Conservation (phyloP, 768 basidiomycete species). For the Leucocoprinus sp. region DNA sequence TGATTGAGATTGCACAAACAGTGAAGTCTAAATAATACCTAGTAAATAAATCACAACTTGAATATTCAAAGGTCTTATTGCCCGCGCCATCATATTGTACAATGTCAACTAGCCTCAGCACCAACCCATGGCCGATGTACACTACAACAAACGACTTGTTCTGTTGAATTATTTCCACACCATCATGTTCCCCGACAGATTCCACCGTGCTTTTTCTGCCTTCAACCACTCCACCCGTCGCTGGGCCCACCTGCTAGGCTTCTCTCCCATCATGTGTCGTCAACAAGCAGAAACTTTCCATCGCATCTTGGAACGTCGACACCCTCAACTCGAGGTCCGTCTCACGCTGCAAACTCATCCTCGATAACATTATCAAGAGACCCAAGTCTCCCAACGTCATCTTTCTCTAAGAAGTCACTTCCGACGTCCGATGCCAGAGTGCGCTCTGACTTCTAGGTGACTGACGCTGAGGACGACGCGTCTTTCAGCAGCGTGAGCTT, state of each 20-base stretch:
- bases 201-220: constrained; percentile 5
- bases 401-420: constrained; percentile 31
- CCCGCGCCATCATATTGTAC: no score
- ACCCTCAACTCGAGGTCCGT: constrained; percentile 23
- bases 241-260: not conserved
- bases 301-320: constrained; percentile 32
- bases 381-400: constrained; percentile 27
- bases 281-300: not conserved
- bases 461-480: constrained; percentile 30
- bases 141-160: no score
- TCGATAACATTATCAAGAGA: constrained; percentile 24
- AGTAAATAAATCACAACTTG: no score
- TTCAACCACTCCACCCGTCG: not conserved
- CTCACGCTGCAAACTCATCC: constrained; percentile 26
- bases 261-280: not conserved
- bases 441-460: constrained; percentile 24
- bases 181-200: constrained; percentile 4
- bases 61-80: no score
- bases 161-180: no score
- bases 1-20: no score
- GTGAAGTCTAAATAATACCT: no score
- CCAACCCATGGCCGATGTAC: no score
- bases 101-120: no score
- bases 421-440: constrained; percentile 24
- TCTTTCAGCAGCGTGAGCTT: constrained; percentile 25